Evolutionary conservation across 495 filamentous ascomycete genomes (phyloP).

Genomic region (Penicillium crystallinum): DNA sequence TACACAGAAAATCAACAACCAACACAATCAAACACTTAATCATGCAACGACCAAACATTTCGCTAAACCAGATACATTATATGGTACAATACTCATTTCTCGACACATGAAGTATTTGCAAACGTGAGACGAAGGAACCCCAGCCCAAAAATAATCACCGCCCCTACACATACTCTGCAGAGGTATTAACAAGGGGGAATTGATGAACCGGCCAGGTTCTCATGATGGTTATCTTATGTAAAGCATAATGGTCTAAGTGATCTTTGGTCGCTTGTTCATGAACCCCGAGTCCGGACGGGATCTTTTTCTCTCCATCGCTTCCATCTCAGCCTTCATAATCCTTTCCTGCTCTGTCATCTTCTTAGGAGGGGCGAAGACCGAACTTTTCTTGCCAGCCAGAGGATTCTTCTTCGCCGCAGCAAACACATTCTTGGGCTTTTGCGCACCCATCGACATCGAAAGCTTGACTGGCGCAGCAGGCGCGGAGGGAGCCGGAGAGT

Average conservation of each 20-base stretch:
- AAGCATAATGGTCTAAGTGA: conserved; percentile 16
- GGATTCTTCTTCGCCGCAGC: conserved; percentile 63
- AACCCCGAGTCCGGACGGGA: conserved; percentile 28
- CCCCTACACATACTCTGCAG: background rate
- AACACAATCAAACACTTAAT: background rate
- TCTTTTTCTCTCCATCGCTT: conserved; percentile 66
- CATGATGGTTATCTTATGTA: background rate
- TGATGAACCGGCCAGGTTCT: background rate
- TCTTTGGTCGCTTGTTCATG: conserved; percentile 34
- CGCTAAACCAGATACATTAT: no score
- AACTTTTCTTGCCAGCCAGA: conserved; percentile 56
- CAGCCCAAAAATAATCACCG: background rate
- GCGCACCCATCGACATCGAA: conserved; percentile 55
- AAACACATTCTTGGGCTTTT: conserved; percentile 77
- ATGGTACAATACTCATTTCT: background rate
- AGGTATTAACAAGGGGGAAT: background rate
- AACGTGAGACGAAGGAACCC: background rate
- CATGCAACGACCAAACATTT: no score
- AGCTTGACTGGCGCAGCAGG: conserved; percentile 36
- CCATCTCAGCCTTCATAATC: conserved; percentile 80
- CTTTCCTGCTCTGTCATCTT: conserved; percentile 82
- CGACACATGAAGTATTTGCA: background rate
- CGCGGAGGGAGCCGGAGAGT: conserved; percentile 19
- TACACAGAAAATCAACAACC: no score
- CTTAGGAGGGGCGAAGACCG: conserved; percentile 59